These are phyloP conservation scores for Solanum chacoense DNA, from an alignment of 305 asterid species.

Conservation along the genomic window DNA sequence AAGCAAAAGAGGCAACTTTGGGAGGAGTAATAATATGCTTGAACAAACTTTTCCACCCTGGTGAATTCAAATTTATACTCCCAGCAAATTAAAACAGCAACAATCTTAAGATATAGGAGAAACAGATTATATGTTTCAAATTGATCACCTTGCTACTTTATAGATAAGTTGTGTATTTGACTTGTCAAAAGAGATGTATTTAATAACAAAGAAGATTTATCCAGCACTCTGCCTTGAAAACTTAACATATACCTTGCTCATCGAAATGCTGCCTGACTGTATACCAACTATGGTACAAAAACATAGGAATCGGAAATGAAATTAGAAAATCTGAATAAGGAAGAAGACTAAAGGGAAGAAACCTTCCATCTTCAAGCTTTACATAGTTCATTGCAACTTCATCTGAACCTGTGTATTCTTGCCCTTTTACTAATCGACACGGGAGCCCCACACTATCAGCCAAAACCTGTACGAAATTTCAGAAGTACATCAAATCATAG, in stretches of 20 bases:
- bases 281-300: neutral
- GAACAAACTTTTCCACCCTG: neutral
- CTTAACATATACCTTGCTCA: neutral
- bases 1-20: neutral
- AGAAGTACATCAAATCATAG: constrained; percentile 13
- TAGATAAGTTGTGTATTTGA: neutral
- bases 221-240: neutral
- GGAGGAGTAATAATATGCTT: neutral
- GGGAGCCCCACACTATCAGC: constrained; percentile 78
- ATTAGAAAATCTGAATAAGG: constrained; percentile 1
- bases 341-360: constrained; percentile 3
- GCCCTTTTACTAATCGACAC: constrained; percentile 84
- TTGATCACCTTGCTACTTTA: neutral
- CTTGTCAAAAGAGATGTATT: neutral
- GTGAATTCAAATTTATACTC: neutral
- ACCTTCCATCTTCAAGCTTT: constrained; percentile 74
- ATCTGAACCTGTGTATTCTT: constrained; percentile 76
- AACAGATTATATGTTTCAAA: neutral
- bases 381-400: constrained; percentile 87
- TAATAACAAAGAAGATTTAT: neutral
- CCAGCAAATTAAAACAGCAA: neutral
- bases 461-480: constrained; percentile 57
- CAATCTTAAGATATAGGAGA: neutral
- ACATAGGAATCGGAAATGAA: neutral
- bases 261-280: neutral